Evolutionary conservation across 352 stramenopile genomes (phyloP).

Genomic region (Phytophthora idaei): DNA sequence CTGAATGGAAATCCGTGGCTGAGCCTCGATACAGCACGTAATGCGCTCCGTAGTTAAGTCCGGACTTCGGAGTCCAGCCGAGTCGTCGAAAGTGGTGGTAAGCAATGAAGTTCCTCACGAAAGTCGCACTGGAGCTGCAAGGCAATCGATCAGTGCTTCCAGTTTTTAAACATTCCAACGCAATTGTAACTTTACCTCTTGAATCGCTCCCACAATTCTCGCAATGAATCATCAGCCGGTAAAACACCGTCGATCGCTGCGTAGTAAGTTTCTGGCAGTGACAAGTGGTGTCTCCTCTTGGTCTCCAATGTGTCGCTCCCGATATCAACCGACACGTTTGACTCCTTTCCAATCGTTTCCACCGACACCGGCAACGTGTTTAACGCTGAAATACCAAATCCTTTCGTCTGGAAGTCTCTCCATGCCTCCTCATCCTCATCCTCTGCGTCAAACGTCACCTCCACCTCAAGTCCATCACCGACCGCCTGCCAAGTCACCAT

Average conservation of each 20-base stretch:
- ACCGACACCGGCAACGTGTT: not conserved
- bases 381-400: constrained; percentile 21
- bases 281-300: constrained; percentile 37
- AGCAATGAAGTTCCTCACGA: constrained; percentile 45
- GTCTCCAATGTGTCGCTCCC: not conserved
- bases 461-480: constrained; percentile 4
- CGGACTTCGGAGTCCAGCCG: constrained; percentile 57
- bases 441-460: constrained; percentile 27
- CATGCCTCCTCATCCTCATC: constrained; percentile 15
- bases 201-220: constrained; percentile 48
- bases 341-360: constrained; percentile 1
- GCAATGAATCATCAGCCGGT: constrained; percentile 8
- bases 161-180: not conserved
- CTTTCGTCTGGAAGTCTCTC: constrained; percentile 23
- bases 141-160: constrained; percentile 1
- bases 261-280: constrained; percentile 58
- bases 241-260: constrained; percentile 40
- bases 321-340: not conserved
- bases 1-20: constrained; percentile 60
- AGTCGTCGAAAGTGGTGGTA: constrained; percentile 69
- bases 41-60: constrained; percentile 76
- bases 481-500: constrained; percentile 40
- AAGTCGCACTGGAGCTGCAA: constrained; percentile 33
- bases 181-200: constrained; percentile 27
- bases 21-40: constrained; percentile 73